Base-by-base conservation (phyloP, 2,329 filamentous ascomycete genomes). In the Xylariaceae sp. region DNA sequence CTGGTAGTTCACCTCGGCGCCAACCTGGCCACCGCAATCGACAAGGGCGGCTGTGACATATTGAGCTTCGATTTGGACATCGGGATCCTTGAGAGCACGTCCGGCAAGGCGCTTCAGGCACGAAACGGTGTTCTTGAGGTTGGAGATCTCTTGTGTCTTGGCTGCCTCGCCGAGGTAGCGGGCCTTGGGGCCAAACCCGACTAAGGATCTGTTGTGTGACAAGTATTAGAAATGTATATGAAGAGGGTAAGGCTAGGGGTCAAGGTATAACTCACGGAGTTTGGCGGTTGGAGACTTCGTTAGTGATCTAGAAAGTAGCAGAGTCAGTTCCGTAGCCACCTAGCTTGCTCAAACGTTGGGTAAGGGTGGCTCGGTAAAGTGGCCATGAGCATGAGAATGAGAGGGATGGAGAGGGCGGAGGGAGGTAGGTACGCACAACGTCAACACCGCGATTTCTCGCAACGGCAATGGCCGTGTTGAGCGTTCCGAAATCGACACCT, bases 111-210 rank as follows among this genome's bases (percentile, higher is more conserved):
- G 89, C 78, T 96, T 96, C 65, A 99, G 82, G 60, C 84, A 91
- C 71, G 83, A 80, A 75, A 99, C 89, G 61, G 94, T 99, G 82
- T 99, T 99, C 80, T 97, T 99, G 67, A 97, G 84, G 80, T 99
- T 99, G 67, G 92, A 96, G 69, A 96, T 95, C 76, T 99, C 94
- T 76, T 96, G 92, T 61, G 92, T 97, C 83, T 97, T 97, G 62
- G 94, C 94, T 50, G 89, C 74, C 77, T 99, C 94, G 60, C 94
- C 94, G 59, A 99, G 82, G 71, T 95, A 95, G 77, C 94, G 88
- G 72, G 82, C 85, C 77, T 95, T 96, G 69, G 90, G 87, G 53
- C 90, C 90, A 73, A 99, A 99, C 66, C 90, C 91, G 65, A 99
- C 94, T 59, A 99, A 80, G 56, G 94, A 90, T 55, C 91, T 95